These are phyloP conservation scores for Xylariaceae sp. DNA, from an alignment of 2,329 filamentous ascomycete species.

Conservation along the genomic window DNA sequence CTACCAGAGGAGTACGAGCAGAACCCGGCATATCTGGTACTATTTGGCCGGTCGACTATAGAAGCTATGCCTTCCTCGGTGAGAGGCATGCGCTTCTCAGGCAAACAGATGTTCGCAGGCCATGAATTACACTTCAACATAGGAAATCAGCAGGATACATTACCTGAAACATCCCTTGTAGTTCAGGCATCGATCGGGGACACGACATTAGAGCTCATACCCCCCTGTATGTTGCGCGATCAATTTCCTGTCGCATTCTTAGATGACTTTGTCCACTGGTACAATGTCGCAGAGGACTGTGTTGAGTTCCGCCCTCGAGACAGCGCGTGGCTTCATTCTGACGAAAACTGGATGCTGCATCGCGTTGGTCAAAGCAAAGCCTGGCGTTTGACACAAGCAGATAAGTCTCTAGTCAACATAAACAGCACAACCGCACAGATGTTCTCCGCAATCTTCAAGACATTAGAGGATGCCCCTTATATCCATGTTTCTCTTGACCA, in stretches of 20 bases:
- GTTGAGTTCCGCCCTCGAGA: slow-evolving; percentile 45
- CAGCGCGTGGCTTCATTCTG: slow-evolving; percentile 37
- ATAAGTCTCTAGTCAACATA: slow-evolving; percentile 42
- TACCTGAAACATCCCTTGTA: neutral
- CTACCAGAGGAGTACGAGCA: slow-evolving; percentile 54
- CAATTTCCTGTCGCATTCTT: slow-evolving; percentile 48
- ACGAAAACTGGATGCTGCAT: slow-evolving; percentile 36
- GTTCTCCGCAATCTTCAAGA: slow-evolving; percentile 43
- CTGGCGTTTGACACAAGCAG: slow-evolving; percentile 36
- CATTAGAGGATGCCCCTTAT: slow-evolving; percentile 45
- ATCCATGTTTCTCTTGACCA: slow-evolving; percentile 44
- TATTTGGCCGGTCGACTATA: slow-evolving; percentile 53
- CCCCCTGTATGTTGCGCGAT: slow-evolving; percentile 37
- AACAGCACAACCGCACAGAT: slow-evolving; percentile 43
- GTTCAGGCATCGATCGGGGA: neutral
- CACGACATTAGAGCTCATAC: slow-evolving; percentile 43
- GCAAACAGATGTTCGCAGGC: slow-evolving; percentile 40
- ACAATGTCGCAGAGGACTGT: slow-evolving; percentile 37
- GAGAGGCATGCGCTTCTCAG: slow-evolving; percentile 51
- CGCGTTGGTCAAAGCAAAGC: neutral
- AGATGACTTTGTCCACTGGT: slow-evolving; percentile 55
- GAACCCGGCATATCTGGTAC: slow-evolving; percentile 47
- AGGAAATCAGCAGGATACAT: slow-evolving; percentile 12
- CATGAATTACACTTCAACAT: slow-evolving; percentile 48
- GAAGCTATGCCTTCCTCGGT: slow-evolving; percentile 51